Percentiles rank a stretch among this genome's conserved stretches.
Conservation (phyloP, 768 basidiomycete genomes). For the Plicaturopsis crispa region DNA sequence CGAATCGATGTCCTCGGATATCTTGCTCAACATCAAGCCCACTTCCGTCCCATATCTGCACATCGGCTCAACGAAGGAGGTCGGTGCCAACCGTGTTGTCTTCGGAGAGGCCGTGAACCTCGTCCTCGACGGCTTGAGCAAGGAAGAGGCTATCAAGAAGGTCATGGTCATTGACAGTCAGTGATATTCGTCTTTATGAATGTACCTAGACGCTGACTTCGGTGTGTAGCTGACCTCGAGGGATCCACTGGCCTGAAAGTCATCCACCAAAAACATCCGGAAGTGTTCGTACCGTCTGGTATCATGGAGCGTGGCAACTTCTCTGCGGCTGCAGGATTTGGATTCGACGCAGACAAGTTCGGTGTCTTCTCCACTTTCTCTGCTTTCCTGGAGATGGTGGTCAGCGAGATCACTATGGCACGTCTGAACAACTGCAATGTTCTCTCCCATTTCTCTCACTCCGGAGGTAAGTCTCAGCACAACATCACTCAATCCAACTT, state of each 20-base stretch:
- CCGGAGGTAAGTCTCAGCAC: conserved; percentile 48
- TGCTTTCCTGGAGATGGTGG: conserved; percentile 86
- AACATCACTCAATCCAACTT: conserved; percentile 3
- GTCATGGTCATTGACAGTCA: conserved; percentile 85
- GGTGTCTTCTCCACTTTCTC: conserved; percentile 90
- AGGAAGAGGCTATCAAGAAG: conserved; percentile 69
- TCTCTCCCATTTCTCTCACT: conserved; percentile 84
- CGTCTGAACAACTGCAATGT: conserved; percentile 85
- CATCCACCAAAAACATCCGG: conserved; percentile 86
- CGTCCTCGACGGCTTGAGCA: conserved; percentile 67
- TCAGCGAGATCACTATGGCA: conserved; percentile 92
- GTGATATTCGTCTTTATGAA: conserved; percentile 16
- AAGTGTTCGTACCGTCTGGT: conserved; percentile 79
- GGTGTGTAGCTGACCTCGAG: conserved; percentile 64
- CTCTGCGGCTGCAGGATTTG: conserved; percentile 81
- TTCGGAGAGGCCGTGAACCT: conserved; percentile 81
- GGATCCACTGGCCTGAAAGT: conserved; percentile 85
- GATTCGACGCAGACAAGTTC: conserved; percentile 73
- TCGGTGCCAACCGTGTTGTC: conserved; percentile 72
- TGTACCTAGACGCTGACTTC: conserved; percentile 6
- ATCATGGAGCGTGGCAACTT: conserved; percentile 86
- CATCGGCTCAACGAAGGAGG: conserved; percentile 64
- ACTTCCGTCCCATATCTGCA: conserved; percentile 47
- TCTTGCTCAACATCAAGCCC: conserved; percentile 64
- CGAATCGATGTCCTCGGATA: conserved; percentile 33